These are phyloP conservation scores for Chamaecrista fasciculata DNA, from an alignment of 306 rosid species.

Conservation along the genomic window DNA sequence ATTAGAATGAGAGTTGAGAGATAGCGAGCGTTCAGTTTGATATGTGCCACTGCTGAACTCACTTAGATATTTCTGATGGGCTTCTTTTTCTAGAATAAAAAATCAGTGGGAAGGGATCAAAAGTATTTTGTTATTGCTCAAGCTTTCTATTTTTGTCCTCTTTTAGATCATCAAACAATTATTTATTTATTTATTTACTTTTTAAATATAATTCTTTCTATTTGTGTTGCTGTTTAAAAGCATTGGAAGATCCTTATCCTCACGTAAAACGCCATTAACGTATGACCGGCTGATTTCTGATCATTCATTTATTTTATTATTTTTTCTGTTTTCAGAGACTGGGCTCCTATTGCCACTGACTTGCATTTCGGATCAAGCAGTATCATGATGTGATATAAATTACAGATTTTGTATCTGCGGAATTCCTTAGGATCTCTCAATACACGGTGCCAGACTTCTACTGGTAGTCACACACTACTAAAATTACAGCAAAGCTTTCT, in stretches of 20 bases:
- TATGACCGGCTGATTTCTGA: neutral
- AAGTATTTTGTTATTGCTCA: neutral
- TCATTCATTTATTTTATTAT: neutral
- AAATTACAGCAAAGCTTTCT: neutral
- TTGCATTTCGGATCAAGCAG: neutral
- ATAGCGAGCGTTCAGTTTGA: neutral
- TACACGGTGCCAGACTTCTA: neutral
- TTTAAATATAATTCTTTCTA: neutral
- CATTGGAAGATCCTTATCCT: neutral
- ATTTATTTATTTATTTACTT: neutral
- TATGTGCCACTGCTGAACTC: neutral
- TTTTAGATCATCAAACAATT: no score
- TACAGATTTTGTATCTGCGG: conserved; percentile 11
- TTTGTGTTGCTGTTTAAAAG: neutral
- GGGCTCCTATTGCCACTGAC: conserved; percentile 19
- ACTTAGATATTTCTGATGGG: neutral
- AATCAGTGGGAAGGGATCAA: neutral
- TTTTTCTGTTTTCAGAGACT: neutral
- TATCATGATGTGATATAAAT: neutral
- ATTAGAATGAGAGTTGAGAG: neutral
- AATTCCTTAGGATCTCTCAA: neutral
- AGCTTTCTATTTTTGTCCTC: neutral
- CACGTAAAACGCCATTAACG: neutral
- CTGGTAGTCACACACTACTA: neutral
- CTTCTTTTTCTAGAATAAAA: neutral